Percentiles rank a stretch among this genome's conserved stretches.
Evolutionary conservation across 345 rosid genomes (phyloP).

Genomic region (Triadica sebifera): DNA sequence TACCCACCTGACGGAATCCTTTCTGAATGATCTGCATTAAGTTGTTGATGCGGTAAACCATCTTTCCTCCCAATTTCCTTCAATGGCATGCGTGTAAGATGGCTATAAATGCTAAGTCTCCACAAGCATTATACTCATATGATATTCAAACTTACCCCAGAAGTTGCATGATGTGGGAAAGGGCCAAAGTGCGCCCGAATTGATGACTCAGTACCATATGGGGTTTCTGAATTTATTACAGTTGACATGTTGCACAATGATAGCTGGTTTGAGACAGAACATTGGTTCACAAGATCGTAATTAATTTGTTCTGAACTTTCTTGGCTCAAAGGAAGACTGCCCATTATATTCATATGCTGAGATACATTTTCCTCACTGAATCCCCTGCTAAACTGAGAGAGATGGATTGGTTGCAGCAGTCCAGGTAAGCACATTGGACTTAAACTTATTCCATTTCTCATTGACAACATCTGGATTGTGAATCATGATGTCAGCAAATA

Average conservation of each 20-base stretch:
- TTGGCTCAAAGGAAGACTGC: constrained; percentile 31
- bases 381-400: constrained; percentile 35
- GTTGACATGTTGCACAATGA: constrained; percentile 38
- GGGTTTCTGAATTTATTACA: constrained; percentile 38
- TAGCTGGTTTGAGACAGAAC: constrained; percentile 30
- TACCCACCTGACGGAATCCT: constrained; percentile 40
- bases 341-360: constrained; percentile 26
- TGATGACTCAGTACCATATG: constrained; percentile 58
- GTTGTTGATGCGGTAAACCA: constrained; percentile 37
- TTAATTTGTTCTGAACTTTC: constrained; percentile 33
- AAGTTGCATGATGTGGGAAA: constrained; percentile 39
- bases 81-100: constrained; percentile 21
- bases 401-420: constrained; percentile 47
- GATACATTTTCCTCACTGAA: constrained; percentile 33
- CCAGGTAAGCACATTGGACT: constrained; percentile 68
- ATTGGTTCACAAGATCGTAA: constrained; percentile 41
- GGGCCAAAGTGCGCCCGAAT: constrained; percentile 49
- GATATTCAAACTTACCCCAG: constrained; percentile 40
- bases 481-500: constrained; percentile 17
- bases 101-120: neutral
- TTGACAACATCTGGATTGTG: constrained; percentile 61
- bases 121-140: neutral
- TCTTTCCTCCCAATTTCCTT: constrained; percentile 57
- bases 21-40: constrained; percentile 38
- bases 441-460: constrained; percentile 74